Evolutionary conservation across 2,329 filamentous ascomycete species (phyloP).

Genomic region (Geoglossum cookeanum): DNA sequence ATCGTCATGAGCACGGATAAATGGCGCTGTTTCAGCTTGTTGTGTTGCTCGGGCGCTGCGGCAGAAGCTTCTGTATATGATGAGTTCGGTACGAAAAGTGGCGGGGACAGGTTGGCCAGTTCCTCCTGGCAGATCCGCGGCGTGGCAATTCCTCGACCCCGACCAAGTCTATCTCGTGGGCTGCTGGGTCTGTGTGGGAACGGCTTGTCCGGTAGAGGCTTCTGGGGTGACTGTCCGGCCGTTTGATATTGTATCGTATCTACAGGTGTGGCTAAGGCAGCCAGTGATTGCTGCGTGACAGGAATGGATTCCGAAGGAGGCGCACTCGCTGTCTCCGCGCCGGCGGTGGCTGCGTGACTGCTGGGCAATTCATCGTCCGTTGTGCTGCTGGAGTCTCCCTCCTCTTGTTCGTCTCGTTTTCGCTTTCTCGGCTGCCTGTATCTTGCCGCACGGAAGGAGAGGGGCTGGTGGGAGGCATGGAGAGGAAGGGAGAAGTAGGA

Average conservation of each 20-base stretch:
- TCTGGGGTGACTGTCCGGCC: conserved; percentile 22
- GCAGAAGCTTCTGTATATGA: conserved; percentile 7
- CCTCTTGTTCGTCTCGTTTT: neutral
- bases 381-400: neutral
- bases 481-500: conserved; percentile 4
- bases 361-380: neutral
- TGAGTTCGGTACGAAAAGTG: conserved; percentile 16
- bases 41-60: conserved; percentile 7
- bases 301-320: neutral
- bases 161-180: conserved; percentile 7
- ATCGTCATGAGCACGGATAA: conserved; percentile 48
- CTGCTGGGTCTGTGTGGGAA: conserved; percentile 25
- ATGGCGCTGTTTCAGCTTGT: conserved; percentile 31
- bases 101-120: conserved; percentile 23
- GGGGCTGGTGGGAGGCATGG: neutral
- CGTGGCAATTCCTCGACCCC: conserved; percentile 1
- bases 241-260: conserved; percentile 19
- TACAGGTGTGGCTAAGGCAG: conserved; percentile 8
- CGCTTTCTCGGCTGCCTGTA: conserved; percentile 4
- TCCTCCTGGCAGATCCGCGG: conserved; percentile 18
- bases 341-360: neutral
- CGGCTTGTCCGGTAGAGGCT: conserved; percentile 21
- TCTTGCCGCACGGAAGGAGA: neutral
- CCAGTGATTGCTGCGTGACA: neutral
- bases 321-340: neutral